Percentiles rank a stretch among this genome's conserved stretches.
Evolutionary conservation across 2,329 filamentous ascomycete genomes (phyloP).

Genomic region (Pseudogymnoascus sp.): DNA sequence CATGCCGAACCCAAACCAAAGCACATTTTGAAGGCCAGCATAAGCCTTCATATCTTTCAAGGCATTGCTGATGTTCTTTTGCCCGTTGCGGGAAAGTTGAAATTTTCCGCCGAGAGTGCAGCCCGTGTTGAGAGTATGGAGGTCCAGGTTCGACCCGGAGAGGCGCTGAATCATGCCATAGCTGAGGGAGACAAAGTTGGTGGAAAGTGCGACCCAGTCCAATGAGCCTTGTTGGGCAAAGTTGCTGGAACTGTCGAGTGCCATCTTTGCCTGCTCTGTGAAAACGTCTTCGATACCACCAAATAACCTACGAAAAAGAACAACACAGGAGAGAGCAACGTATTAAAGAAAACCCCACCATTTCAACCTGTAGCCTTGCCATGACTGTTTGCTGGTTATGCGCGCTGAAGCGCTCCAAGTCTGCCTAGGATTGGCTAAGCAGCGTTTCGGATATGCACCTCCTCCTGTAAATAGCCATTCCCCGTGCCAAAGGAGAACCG

Average conservation of each 20-base stretch:
- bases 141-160: not conserved
- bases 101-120: not conserved
- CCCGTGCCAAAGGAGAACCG: not conserved
- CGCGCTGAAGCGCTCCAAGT: not conserved
- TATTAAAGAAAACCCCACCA: not conserved
- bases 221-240: not conserved
- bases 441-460: slow-evolving; percentile 4
- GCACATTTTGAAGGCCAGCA: not conserved
- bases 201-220: not conserved
- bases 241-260: not conserved
- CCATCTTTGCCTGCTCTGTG: not conserved
- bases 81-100: not conserved
- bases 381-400: not conserved
- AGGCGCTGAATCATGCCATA: not conserved
- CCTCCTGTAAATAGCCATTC: not conserved
- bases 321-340: not conserved
- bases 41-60: not conserved
- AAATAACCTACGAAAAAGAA: not conserved
- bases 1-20: not conserved
- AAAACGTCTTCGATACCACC: not conserved
- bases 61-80: not conserved
- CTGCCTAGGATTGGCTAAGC: not conserved
- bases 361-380: not conserved
- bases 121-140: not conserved
- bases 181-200: not conserved